A percentile compares a stretch with the other conserved stretches of the same genome.
Conservation (phyloP, 805 yeast genomes). For the Saccharomyces paradoxus region DNA sequence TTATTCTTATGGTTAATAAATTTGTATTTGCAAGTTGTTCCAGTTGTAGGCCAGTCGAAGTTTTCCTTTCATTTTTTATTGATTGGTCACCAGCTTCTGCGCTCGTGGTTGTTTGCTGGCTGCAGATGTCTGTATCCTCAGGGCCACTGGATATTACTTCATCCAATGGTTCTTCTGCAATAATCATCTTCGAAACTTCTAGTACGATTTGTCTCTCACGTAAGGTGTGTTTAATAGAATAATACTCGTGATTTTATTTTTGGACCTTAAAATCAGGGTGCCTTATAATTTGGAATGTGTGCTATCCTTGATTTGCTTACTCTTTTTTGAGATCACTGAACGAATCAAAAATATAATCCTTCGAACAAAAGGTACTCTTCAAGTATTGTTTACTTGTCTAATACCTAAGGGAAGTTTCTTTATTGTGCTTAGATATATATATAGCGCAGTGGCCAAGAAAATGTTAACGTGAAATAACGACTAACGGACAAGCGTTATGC, state of each 20-base stretch:
- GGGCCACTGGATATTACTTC: background rate
- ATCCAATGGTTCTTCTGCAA: background rate
- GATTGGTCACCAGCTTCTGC: slow-evolving; percentile 2
- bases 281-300: background rate
- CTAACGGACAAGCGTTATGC: background rate
- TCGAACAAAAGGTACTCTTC: background rate
- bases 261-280: background rate
- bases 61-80: background rate
- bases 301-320: background rate
- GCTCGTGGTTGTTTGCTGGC: background rate
- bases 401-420: background rate
- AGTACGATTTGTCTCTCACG: background rate
- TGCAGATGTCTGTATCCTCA: background rate
- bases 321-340: background rate
- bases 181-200: background rate
- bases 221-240: background rate
- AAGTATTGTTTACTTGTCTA: background rate
- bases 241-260: background rate
- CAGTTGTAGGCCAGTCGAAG: slow-evolving; percentile 6
- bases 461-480: background rate
- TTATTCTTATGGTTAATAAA: slow-evolving; percentile 20
- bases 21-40: slow-evolving; percentile 28
- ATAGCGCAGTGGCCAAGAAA: background rate
- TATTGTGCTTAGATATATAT: background rate
- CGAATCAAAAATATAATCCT: background rate